These are phyloP conservation scores for Nepenthes gracilis DNA, from an alignment of 148 eudicot genomes.

Conservation along the genomic window DNA sequence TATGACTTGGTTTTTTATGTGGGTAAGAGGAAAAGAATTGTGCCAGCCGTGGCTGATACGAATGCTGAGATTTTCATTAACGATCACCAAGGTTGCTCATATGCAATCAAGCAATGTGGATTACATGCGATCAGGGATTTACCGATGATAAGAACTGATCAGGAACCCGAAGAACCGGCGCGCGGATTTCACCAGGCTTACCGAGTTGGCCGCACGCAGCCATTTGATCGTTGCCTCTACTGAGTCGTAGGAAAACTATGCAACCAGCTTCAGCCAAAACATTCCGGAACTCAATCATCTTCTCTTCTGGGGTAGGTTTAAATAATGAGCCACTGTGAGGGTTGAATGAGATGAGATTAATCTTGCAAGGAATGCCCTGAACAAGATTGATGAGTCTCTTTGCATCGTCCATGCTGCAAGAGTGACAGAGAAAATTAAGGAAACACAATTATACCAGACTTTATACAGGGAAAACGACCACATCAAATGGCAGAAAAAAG, in stretches of 20 bases:
- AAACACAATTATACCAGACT: no score
- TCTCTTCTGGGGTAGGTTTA: slow-evolving; percentile 59
- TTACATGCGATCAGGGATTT: slow-evolving; percentile 9
- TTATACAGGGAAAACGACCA: no score
- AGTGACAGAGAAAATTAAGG: background rate
- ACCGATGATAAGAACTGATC: slow-evolving; percentile 32
- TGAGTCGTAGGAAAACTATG: slow-evolving; percentile 52
- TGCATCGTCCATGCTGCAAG: slow-evolving; percentile 83
- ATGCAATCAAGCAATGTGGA: no score
- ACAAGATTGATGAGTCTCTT: slow-evolving; percentile 72
- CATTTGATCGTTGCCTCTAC: slow-evolving; percentile 98
- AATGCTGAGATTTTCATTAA: no score
- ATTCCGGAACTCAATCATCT: slow-evolving; percentile 82
- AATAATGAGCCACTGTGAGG: slow-evolving; percentile 79
- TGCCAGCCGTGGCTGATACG: no score
- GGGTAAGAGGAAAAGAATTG: no score
- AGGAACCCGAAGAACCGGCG: slow-evolving; percentile 75
- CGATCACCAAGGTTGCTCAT: no score
- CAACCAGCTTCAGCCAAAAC: slow-evolving; percentile 67
- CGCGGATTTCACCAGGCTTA: slow-evolving; percentile 61
- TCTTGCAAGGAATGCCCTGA: slow-evolving; percentile 93
- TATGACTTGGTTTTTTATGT: no score
- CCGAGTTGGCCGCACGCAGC: slow-evolving; percentile 99
- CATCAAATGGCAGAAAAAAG: background rate
- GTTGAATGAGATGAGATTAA: slow-evolving; percentile 89